These are phyloP conservation scores for Suhomyces prunicola DNA, from an alignment of 805 yeast species.

Conservation along the genomic window DNA sequence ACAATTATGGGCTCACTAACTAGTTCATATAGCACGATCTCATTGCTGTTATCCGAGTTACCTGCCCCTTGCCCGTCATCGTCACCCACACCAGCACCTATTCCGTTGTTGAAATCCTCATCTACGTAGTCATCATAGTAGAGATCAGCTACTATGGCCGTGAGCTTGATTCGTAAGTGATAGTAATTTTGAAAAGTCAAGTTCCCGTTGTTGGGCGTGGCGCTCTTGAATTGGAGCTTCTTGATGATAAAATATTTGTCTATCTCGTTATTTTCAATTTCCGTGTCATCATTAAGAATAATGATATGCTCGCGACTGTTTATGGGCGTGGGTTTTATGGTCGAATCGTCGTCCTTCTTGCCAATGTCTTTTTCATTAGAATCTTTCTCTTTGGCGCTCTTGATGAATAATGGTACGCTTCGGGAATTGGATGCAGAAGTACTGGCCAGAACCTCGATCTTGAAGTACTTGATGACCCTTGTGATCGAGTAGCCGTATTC, in stretches of 20 bases:
- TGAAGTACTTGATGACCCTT: slow-evolving; percentile 36
- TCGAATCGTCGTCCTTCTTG: slow-evolving; percentile 8
- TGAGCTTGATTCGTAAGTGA: slow-evolving; percentile 32
- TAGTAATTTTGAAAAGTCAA: slow-evolving; percentile 44
- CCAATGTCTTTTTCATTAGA: neutral
- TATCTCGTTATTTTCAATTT: slow-evolving; percentile 17
- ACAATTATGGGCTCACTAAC: slow-evolving; percentile 50
- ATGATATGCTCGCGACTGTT: slow-evolving; percentile 22
- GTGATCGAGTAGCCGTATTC: slow-evolving; percentile 37
- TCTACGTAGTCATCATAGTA: slow-evolving; percentile 37
- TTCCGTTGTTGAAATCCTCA: slow-evolving; percentile 21
- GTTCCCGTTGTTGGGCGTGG: slow-evolving; percentile 53
- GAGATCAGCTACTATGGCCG: slow-evolving; percentile 37
- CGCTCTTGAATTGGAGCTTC: slow-evolving; percentile 47
- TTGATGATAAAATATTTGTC: slow-evolving; percentile 34
- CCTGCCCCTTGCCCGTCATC: slow-evolving; percentile 6
- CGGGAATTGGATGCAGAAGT: slow-evolving; percentile 29
- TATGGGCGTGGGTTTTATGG: slow-evolving; percentile 17
- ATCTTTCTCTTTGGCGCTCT: slow-evolving; percentile 10
- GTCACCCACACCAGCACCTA: slow-evolving; percentile 8
- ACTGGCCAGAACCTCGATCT: slow-evolving; percentile 35
- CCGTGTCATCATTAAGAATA: slow-evolving; percentile 22
- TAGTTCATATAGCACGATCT: slow-evolving; percentile 28
- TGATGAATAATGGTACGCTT: slow-evolving; percentile 31
- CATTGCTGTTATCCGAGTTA: slow-evolving; percentile 23